phyloP scores from a whole-genome alignment of 495 filamentous ascomycete species.

The Penicillium flavigenum region DNA sequence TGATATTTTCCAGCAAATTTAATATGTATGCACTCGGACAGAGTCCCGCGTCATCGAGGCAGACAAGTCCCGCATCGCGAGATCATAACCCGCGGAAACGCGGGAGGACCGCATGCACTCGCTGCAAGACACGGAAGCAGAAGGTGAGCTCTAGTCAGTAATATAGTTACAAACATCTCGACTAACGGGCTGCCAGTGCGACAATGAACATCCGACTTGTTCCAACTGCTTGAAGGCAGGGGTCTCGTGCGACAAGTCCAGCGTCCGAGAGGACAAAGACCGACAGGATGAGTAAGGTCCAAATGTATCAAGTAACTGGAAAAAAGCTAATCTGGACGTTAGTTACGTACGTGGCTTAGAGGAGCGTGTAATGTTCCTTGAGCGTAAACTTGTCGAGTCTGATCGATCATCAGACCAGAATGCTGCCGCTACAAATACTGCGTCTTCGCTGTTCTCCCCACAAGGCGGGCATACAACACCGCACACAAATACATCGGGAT shows the following conservation, averaged over 20 bases:
- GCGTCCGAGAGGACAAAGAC: slow-evolving; percentile 44
- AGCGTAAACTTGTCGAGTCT: slow-evolving; percentile 35
- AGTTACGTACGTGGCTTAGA: slow-evolving; percentile 51
- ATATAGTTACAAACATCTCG: neutral
- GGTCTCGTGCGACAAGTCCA: slow-evolving; percentile 48
- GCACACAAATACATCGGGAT: slow-evolving; percentile 24
- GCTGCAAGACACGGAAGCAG: slow-evolving; percentile 54
- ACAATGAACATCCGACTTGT: slow-evolving; percentile 48
- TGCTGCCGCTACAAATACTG: slow-evolving; percentile 15
- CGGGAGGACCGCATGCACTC: slow-evolving; percentile 51
- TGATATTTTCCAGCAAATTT: slow-evolving; percentile 10
- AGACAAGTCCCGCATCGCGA: slow-evolving; percentile 26
- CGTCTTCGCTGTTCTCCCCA: slow-evolving; percentile 28
- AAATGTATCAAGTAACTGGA: neutral
- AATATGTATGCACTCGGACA: slow-evolving; percentile 22
- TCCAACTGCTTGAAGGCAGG: slow-evolving; percentile 53
- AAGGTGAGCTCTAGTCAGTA: slow-evolving; percentile 28
- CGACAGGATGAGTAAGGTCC: slow-evolving; percentile 42
- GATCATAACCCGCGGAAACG: slow-evolving; percentile 51
- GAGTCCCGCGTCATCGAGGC: slow-evolving; percentile 22
- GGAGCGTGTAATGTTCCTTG: slow-evolving; percentile 48
- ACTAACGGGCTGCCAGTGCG: slow-evolving; percentile 29
- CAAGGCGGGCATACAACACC: slow-evolving; percentile 26
- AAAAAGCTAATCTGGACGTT: neutral
- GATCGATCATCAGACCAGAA: slow-evolving; percentile 20